Conservation (phyloP, 1,284 basidiomycete genomes). For the Sporisorium iseilematis-ciliati region DNA sequence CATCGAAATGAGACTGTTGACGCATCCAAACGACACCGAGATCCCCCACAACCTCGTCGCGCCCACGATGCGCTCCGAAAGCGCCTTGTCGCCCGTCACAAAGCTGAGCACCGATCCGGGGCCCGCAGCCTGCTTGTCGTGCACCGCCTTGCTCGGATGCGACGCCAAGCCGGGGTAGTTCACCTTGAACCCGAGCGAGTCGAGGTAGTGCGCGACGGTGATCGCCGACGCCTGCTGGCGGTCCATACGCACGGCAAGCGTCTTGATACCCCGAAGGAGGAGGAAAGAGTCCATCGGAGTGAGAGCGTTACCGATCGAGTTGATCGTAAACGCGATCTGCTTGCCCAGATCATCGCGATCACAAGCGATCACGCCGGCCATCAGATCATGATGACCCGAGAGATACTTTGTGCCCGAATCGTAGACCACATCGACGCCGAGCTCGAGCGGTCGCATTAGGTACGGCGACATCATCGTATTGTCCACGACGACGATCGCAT, state of each 20-base stretch:
- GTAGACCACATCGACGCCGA: slow-evolving; percentile 96
- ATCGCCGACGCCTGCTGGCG: slow-evolving; percentile 87
- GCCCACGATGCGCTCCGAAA: slow-evolving; percentile 93
- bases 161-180: slow-evolving; percentile 90
- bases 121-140: slow-evolving; percentile 82
- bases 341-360: slow-evolving; percentile 90
- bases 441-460: slow-evolving; percentile 92
- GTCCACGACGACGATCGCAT: slow-evolving; percentile 73
- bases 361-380: slow-evolving; percentile 83
- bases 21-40: slow-evolving; percentile 96
- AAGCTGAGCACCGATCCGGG: slow-evolving; percentile 95
- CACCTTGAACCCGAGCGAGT: slow-evolving; percentile 88
- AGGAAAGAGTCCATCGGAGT: slow-evolving; percentile 87
- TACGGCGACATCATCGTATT: slow-evolving; percentile 99
- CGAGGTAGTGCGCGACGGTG: slow-evolving; percentile 87
- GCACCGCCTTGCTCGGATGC: slow-evolving; percentile 87
- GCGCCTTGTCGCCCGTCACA: slow-evolving; percentile 87
- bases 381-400: slow-evolving; percentile 97
- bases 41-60: slow-evolving; percentile 96
- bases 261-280: slow-evolving; percentile 94
- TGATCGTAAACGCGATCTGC: slow-evolving; percentile 90
- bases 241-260: slow-evolving; percentile 95
- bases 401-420: slow-evolving; percentile 99
- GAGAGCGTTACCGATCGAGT: slow-evolving; percentile 96
- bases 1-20: slow-evolving; percentile 99